Evolutionary conservation across 805 yeast genomes (phyloP), one percentile per base, ranked within the genome.

Genomic region (Schizosaccharomyces osmophilus): DNA sequence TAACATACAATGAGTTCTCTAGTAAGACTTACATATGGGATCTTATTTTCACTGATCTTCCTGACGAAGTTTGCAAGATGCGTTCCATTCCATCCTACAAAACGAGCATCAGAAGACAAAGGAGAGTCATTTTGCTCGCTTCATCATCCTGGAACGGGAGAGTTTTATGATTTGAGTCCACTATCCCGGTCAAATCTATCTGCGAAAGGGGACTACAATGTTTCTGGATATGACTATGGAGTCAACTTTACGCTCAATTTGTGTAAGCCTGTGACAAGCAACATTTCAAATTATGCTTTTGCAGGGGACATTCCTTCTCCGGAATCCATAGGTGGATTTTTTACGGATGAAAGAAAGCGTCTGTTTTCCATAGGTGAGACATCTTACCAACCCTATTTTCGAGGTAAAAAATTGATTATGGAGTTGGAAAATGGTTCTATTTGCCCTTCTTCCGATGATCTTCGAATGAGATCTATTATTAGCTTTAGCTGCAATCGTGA

Each of bases 201-300:
- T 63, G 68, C 57, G 39, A 62, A 63, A 64, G 62, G 62, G 11
- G 63, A 59, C 39, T 51, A n/a, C n/a, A 36, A 62, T 4, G 81
- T 89, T 2, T 78, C 77, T 63, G 94, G 94, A 0, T 78, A 77
- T 69, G 93, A 83, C 64, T 79, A 79, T 66, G 82, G 82, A 32
- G 74, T 73, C 59, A 88, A 88, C 71, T 88, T 83, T 72, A 84
- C 90, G 0, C 66, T 84, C 54, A 84, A 85, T n/a, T 73, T 84
- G 2, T 84, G 90, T 66, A 77, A 66, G 26, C 85, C 61, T 71
- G 81, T n/a, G 80, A 83, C 31, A 67, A 78, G 54, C 67, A 69
- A 54, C 63, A 66, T 59, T 59, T 65, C 4, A 31, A 78, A 74
- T 22, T 57, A 29, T 43, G 5, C 29, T 8, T 17, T 57, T 11